Evolutionary conservation across 1,284 basidiomycete species (phyloP).

Genomic region (Quambalaria eucalypti): DNA sequence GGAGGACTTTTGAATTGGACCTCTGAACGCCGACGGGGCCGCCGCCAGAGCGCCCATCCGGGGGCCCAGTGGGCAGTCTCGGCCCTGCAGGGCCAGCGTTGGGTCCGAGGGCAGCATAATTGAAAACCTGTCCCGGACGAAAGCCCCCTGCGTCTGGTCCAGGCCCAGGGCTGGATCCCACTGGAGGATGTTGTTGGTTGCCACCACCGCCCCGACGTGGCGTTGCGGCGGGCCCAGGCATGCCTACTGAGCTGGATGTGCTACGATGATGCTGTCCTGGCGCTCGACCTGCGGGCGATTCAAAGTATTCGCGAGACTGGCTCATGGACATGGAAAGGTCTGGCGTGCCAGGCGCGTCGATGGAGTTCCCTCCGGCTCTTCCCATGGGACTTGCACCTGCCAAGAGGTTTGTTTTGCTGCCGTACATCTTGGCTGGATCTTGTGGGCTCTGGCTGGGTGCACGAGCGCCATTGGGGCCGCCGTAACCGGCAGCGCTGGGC

Average conservation of each 20-base stretch:
- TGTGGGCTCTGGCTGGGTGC: not conserved
- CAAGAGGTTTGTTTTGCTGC: not conserved
- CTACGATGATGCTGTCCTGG: not conserved
- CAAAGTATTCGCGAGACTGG: no score
- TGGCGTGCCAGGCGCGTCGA: not conserved
- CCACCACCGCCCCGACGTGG: not conserved
- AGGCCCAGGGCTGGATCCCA: not conserved
- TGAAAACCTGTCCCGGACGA: not conserved
- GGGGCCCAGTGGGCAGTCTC: not conserved
- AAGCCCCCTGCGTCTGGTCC: not conserved
- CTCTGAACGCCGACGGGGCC: not conserved
- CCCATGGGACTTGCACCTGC: not conserved
- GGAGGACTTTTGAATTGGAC: not conserved
- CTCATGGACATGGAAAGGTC: not conserved
- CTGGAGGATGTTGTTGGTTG: not conserved
- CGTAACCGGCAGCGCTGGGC: not conserved
- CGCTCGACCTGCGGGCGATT: not conserved
- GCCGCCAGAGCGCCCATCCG: not conserved
- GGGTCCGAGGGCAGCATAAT: no score
- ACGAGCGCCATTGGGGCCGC: not conserved
- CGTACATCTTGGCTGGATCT: not conserved
- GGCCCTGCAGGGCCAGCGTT: not conserved
- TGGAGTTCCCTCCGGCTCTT: not conserved
- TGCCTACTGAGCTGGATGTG: not conserved
- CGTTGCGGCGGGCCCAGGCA: not conserved